Evolutionary conservation across 176 grass and related monocot species (phyloP).

Genomic region (Triticum turgidum): DNA sequence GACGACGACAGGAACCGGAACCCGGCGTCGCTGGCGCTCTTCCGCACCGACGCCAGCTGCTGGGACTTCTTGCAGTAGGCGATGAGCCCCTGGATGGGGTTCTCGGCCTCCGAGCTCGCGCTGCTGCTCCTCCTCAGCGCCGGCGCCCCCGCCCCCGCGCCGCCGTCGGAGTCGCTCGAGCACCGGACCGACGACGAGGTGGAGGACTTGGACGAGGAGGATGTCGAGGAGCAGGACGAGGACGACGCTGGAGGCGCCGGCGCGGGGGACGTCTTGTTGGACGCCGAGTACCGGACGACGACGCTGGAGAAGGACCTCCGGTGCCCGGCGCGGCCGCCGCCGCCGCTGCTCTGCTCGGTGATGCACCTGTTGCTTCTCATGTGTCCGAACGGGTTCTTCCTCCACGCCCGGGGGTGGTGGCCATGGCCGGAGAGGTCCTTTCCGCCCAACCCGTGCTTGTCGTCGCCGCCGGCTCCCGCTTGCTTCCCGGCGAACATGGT

Average conservation of each 20-base stretch:
- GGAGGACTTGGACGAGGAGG: constrained; percentile 44
- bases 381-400: constrained; percentile 61
- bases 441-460: background rate
- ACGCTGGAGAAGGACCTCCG: constrained; percentile 84
- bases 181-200: constrained; percentile 55
- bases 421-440: constrained; percentile 20
- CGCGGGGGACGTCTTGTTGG: constrained; percentile 45
- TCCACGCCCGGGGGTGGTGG: constrained; percentile 37
- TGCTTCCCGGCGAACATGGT: constrained; percentile 61
- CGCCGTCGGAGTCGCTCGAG: constrained; percentile 36
- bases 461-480: constrained; percentile 24
- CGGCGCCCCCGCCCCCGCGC: background rate
- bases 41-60: constrained; percentile 59
- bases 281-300: constrained; percentile 42
- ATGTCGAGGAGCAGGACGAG: constrained; percentile 40
- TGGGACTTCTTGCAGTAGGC: constrained; percentile 96
- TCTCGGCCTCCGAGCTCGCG: constrained; percentile 77
- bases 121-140: constrained; percentile 83
- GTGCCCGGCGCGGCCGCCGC: constrained; percentile 36
- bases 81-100: constrained; percentile 86
- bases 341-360: background rate
- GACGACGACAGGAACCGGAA: constrained; percentile 47
- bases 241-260: constrained; percentile 7
- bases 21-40: constrained; percentile 76
- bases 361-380: constrained; percentile 35